phyloP scores from a whole-genome alignment of 345 rosid species.

The Brassica incana region DNA sequence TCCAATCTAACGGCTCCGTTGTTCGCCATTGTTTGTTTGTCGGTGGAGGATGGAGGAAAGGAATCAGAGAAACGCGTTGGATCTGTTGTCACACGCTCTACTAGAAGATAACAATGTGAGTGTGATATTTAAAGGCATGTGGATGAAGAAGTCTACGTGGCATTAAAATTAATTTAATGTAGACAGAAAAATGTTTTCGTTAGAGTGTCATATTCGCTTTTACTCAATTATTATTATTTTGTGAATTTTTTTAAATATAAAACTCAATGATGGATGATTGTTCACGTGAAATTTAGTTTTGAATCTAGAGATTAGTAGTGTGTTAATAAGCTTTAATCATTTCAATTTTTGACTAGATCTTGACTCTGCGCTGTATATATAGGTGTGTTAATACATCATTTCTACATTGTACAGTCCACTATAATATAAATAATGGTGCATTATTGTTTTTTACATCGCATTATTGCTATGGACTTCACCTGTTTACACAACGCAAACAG shows the following conservation, averaged over 20 bases:
- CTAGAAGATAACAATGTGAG: conserved; percentile 17
- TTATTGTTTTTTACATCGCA: not conserved
- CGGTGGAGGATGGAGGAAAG: conserved; percentile 21
- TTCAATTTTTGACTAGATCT: not conserved
- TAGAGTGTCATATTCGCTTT: not conserved
- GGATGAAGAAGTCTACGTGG: not conserved
- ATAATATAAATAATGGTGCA: not conserved
- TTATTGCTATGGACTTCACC: not conserved
- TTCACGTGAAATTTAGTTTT: not conserved
- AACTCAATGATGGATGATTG: not conserved
- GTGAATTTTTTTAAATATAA: not conserved
- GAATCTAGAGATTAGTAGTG: not conserved
- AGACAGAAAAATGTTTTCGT: not conserved
- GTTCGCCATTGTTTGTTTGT: conserved; percentile 39
- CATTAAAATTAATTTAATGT: not conserved
- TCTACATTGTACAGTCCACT: not conserved
- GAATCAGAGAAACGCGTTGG: conserved; percentile 26
- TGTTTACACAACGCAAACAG: not conserved
- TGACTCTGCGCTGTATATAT: not conserved
- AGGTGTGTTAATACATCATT: not conserved
- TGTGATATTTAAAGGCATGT: not conserved
- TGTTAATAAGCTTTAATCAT: not conserved
- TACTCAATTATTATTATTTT: not conserved
- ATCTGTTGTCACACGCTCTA: conserved; percentile 3
- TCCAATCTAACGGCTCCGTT: conserved; percentile 51